Evolutionary conservation across 1,284 basidiomycete species (phyloP).

Genomic region (Puccinia horiana): DNA sequence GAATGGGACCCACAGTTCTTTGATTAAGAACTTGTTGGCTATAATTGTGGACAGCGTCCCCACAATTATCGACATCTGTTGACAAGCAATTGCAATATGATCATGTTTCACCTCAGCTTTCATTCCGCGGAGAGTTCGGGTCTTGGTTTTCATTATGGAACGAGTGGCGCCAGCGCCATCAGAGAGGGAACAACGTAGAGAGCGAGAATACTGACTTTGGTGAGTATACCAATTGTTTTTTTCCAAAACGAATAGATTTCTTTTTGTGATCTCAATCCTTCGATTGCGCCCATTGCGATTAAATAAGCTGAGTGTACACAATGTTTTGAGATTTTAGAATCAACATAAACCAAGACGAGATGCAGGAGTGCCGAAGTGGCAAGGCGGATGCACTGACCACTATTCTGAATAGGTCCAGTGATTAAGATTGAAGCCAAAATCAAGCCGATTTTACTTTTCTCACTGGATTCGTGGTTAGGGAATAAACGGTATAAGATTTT

Average conservation of each 20-base stretch:
- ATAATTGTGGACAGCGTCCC: constrained; percentile 30
- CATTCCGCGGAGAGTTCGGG: background rate
- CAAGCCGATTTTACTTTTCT: constrained; percentile 70
- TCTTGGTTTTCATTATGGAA: too few species aligned
- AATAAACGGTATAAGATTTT: constrained; percentile 22
- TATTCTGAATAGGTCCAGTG: constrained; percentile 73
- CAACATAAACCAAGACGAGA: constrained; percentile 21
- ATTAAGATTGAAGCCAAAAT: constrained; percentile 77
- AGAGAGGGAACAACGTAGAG: background rate
- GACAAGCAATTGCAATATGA: background rate
- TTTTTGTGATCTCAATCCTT: constrained; percentile 71
- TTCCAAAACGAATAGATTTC: constrained; percentile 62
- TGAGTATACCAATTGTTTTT: constrained; percentile 25
- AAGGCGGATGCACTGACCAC: constrained; percentile 61
- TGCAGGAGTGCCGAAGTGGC: background rate
- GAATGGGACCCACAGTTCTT: constrained; percentile 25
- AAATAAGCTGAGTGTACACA: constrained; percentile 64
- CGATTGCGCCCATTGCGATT: constrained; percentile 78
- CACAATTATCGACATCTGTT: constrained; percentile 24
- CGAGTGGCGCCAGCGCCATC: background rate
- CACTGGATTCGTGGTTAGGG: constrained; percentile 45
- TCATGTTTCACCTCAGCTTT: background rate
- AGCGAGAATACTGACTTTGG: constrained; percentile 23
- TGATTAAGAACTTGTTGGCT: constrained; percentile 27
- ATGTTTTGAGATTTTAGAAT: background rate